Percentiles rank a stretch among this genome's conserved stretches.
Evolutionary conservation across 2,329 filamentous ascomycete genomes (phyloP).

Genomic region (Emmonsia crescens): DNA sequence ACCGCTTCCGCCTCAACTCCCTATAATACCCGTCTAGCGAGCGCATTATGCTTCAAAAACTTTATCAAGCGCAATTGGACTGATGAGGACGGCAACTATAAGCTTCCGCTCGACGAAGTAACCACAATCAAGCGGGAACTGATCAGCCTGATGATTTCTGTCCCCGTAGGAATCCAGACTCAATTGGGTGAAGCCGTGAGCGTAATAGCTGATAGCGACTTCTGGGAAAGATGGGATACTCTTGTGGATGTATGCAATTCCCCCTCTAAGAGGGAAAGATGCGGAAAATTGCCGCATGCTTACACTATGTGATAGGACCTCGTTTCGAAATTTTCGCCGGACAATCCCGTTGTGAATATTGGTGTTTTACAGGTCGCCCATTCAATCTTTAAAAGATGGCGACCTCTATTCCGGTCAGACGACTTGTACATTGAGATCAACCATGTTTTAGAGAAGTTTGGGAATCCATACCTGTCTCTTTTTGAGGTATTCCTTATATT

Average conservation of each 20-base stretch:
- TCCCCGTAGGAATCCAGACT: conserved; percentile 75
- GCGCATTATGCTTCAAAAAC: conserved; percentile 95
- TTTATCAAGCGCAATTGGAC: conserved; percentile 92
- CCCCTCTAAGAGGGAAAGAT: not conserved
- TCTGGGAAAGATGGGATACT: conserved; percentile 94
- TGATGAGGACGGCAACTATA: conserved; percentile 91
- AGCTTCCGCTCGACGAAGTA: conserved; percentile 73
- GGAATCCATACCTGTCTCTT: conserved; percentile 68
- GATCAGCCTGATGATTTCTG: conserved; percentile 91
- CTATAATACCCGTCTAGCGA: conserved; percentile 69
- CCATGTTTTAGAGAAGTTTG: conserved; percentile 81
- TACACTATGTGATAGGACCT: conserved; percentile 52
- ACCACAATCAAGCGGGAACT: conserved; percentile 86
- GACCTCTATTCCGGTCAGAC: conserved; percentile 86
- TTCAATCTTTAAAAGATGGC: conserved; percentile 94
- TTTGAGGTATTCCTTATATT: conserved; percentile 50
- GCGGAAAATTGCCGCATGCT: not conserved
- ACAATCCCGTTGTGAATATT: conserved; percentile 76
- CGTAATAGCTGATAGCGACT: conserved; percentile 94
- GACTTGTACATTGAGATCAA: conserved; percentile 92
- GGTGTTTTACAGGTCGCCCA: conserved; percentile 95
- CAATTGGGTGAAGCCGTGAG: conserved; percentile 96
- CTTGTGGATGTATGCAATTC: conserved; percentile 59
- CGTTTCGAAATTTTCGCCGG: conserved; percentile 70
- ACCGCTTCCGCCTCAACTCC: conserved; percentile 65